These are phyloP conservation scores for Panellus pusillus DNA, from an alignment of 768 basidiomycete genomes.

Conservation along the genomic window DNA sequence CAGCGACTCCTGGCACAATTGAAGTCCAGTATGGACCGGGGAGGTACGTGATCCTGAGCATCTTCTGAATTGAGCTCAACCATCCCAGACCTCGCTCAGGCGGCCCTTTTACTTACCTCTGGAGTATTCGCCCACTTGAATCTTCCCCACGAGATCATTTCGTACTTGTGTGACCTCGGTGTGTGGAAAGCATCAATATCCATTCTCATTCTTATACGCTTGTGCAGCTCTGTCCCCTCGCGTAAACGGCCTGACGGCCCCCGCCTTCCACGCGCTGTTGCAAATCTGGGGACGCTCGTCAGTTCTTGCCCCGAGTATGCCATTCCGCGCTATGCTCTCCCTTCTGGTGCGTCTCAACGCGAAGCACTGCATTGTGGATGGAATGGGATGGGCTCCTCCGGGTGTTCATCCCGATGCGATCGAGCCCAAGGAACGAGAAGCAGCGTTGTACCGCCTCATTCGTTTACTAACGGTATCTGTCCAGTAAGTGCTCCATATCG, in stretches of 20 bases:
- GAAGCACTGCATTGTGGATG: slow-evolving; percentile 32
- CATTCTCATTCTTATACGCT: slow-evolving; percentile 18
- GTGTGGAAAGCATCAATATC: slow-evolving; percentile 10
- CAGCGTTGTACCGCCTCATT: slow-evolving; percentile 42
- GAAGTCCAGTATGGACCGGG: slow-evolving; percentile 7
- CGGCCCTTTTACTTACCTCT: slow-evolving; percentile 40
- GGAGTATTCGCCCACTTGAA: slow-evolving; percentile 40
- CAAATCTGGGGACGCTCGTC: slow-evolving; percentile 31
- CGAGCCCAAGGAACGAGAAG: slow-evolving; percentile 26
- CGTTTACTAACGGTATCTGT: slow-evolving; percentile 43
- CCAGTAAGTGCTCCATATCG: slow-evolving; percentile 37
- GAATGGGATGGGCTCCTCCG: slow-evolving; percentile 31
- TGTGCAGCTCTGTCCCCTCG: slow-evolving; percentile 30
- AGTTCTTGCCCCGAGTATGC: slow-evolving; percentile 28
- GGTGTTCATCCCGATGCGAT: slow-evolving; percentile 15
- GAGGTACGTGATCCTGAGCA: not conserved
- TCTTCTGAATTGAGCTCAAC: not conserved
- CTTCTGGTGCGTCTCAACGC: slow-evolving; percentile 49
- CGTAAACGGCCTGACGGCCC: slow-evolving; percentile 20
- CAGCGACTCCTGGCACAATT: slow-evolving; percentile 5
- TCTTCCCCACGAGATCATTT: slow-evolving; percentile 29
- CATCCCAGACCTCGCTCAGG: slow-evolving; percentile 38
- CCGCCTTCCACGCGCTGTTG: slow-evolving; percentile 34
- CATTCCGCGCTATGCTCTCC: slow-evolving; percentile 34
- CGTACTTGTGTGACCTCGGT: slow-evolving; percentile 48